Conservation (phyloP, 345 rosid species). For the Linum trigynum region DNA sequence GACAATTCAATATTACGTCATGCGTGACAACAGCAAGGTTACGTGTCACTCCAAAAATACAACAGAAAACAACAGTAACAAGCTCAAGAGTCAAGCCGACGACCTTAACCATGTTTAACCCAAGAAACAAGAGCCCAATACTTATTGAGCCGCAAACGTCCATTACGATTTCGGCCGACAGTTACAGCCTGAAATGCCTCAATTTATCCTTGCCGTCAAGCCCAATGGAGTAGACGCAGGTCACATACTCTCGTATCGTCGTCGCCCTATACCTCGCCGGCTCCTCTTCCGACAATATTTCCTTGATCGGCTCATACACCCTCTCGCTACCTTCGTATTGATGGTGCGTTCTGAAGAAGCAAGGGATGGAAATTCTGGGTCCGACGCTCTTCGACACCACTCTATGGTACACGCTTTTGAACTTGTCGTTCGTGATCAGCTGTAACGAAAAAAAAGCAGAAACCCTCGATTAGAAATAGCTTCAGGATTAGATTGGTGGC, state of each 20-base stretch:
- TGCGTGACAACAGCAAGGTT: too few relatives aligned
- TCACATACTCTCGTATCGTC: conserved; percentile 12
- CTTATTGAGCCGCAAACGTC: not conserved
- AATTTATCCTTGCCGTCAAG: not conserved
- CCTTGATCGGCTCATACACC: conserved; percentile 20
- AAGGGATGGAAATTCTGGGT: conserved; percentile 13
- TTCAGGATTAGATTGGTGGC: not conserved
- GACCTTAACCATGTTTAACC: too few relatives aligned
- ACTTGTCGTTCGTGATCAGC: conserved; percentile 24
- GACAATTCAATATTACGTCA: too few relatives aligned
- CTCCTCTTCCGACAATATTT: conserved; percentile 25
- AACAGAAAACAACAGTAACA: too few relatives aligned
- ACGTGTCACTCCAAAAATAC: too few relatives aligned
- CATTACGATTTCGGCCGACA: not conserved
- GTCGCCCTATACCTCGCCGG: conserved; percentile 26
- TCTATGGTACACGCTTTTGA: conserved; percentile 11
- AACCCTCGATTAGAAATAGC: not conserved
- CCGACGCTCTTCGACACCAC: conserved; percentile 11
- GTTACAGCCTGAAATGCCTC: not conserved
- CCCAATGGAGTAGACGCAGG: not conserved
- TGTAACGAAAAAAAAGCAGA: conserved; percentile 11
- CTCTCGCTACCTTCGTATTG: not conserved
- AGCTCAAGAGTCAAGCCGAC: too few relatives aligned
- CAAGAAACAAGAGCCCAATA: too few relatives aligned
- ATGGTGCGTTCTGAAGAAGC: conserved; percentile 4